Evolutionary conservation across 306 rosid species (phyloP), one percentile per base, ranked within the genome.

Genomic region (Geum urbanum): DNA sequence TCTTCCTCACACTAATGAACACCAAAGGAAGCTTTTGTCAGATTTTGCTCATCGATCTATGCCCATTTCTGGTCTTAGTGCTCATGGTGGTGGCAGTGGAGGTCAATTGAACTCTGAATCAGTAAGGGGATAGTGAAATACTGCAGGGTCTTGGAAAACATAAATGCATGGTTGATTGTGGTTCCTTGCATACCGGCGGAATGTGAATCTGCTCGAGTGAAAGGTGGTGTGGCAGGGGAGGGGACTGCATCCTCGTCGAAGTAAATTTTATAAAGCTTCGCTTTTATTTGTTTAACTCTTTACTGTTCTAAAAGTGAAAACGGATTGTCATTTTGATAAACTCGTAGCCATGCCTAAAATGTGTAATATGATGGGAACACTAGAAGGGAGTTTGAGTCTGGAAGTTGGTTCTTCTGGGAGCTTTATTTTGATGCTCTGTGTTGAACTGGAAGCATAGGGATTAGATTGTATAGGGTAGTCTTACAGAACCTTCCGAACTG

Each of bases 1-100:
- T 79, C 89, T 95, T 75, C 99, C 99, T 77, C 99, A 95, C 81
- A 95, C 99, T 0, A 82, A 91, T 66, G 97, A 91, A 70, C 81
- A 74, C 15, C 83, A 79, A 19, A 71, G 79, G 51, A 69, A 89
- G 82, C 75, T 79, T 43, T 71, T 95, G 68, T 81, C 86, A 22
- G 97, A 91, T 74, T 95, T 95, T 35, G 91, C 97, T 44, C 99
- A 84, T 75, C 97, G 97, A 40, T 89, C 99, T 9, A 82, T 92
- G 86, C 88, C 89, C n/a, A 69, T 74, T 18, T 53, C 86, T 73
- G 91, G 76, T 54, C 67, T 87, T 69, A 87, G 74, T 64, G 65
- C 78, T 0, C 83, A 74, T 40, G 78, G 87, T 40, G 78, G 87
- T 22, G 80, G 88, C 46, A 74, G 82, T 14, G 76, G 81, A 8